A percentile compares a stretch with the other conserved stretches of the same genome.
phyloP scores from a whole-genome alignment of 2,329 filamentous ascomycete genomes.

The Diaporthe capsici region DNA sequence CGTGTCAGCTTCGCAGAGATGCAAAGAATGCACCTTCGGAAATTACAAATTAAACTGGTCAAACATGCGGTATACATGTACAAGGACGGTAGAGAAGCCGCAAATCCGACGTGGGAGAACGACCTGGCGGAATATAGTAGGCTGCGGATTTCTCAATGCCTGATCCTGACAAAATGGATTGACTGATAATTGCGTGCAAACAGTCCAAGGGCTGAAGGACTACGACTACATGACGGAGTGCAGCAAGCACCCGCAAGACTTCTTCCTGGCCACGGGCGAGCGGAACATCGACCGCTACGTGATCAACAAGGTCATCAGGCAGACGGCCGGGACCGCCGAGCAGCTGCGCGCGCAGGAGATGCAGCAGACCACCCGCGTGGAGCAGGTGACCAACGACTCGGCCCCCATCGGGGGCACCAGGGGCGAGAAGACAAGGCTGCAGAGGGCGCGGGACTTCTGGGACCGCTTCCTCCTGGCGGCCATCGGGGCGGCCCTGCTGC shows the following conservation, averaged over 20 bases:
- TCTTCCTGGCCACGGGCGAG: constrained; percentile 11
- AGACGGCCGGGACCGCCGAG: too few relatives aligned
- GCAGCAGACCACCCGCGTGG: too few relatives aligned
- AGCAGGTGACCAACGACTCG: too few relatives aligned
- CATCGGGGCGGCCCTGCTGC: not conserved
- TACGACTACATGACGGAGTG: constrained; percentile 13
- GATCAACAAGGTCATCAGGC: not conserved
- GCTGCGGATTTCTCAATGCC: not conserved
- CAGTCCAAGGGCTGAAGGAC: constrained; percentile 24
- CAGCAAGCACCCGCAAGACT: not conserved
- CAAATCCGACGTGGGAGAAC: too few relatives aligned
- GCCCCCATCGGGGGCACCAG: not conserved
- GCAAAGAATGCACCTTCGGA: constrained; percentile 29
- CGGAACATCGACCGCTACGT: not conserved
- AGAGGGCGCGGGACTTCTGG: not conserved
- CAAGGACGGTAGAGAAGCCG: not conserved
- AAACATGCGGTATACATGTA: constrained; percentile 10
- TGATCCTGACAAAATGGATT: not conserved
- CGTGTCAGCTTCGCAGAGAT: constrained; percentile 33
- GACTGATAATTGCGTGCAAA: not conserved
- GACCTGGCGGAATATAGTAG: constrained; percentile 21
- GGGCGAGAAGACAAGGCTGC: not conserved
- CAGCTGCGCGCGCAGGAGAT: too few relatives aligned
- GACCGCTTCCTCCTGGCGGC: not conserved
- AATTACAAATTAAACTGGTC: constrained; percentile 11